These are phyloP conservation scores for Geotrichum bryndzae DNA, from an alignment of 1,139 yeast species.

Conservation along the genomic window DNA sequence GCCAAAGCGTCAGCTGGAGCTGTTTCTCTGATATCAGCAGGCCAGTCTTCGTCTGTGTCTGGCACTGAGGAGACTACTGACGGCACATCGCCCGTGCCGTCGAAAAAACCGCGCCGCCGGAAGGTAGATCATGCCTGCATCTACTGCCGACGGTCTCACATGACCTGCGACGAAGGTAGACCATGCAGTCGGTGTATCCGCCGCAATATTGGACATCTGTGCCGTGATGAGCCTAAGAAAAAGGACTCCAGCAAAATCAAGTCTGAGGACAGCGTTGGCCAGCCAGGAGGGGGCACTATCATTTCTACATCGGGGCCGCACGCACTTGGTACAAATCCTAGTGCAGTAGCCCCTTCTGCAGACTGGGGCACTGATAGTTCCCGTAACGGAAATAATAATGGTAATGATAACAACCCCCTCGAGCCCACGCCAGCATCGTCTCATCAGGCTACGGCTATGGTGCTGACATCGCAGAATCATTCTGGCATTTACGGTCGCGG, in stretches of 20 bases:
- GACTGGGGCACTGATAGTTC: constrained; percentile 4
- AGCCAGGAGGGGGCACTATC: background rate
- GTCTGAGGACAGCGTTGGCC: constrained; percentile 3
- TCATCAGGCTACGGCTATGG: constrained; percentile 19
- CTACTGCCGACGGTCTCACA: constrained; percentile 87
- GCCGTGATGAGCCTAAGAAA: constrained; percentile 64
- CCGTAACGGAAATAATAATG: background rate
- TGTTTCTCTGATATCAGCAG: background rate
- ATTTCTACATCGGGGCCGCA: background rate
- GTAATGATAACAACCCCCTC: background rate
- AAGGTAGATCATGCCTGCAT: constrained; percentile 62
- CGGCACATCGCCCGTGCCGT: background rate
- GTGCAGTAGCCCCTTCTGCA: background rate
- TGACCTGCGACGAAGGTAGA: constrained; percentile 75
- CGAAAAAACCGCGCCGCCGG: constrained; percentile 20
- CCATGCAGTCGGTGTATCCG: constrained; percentile 87
- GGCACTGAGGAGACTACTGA: background rate
- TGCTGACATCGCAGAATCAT: constrained; percentile 15
- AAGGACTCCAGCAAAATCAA: constrained; percentile 6
- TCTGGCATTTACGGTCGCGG: constrained; percentile 9
- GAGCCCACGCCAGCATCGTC: constrained; percentile 16
- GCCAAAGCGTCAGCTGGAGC: background rate
- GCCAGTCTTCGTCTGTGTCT: background rate
- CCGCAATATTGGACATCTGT: constrained; percentile 81
- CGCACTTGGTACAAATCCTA: background rate